Conservation (phyloP, 768 basidiomycete species). For the Leccinum subgranulosum region DNA sequence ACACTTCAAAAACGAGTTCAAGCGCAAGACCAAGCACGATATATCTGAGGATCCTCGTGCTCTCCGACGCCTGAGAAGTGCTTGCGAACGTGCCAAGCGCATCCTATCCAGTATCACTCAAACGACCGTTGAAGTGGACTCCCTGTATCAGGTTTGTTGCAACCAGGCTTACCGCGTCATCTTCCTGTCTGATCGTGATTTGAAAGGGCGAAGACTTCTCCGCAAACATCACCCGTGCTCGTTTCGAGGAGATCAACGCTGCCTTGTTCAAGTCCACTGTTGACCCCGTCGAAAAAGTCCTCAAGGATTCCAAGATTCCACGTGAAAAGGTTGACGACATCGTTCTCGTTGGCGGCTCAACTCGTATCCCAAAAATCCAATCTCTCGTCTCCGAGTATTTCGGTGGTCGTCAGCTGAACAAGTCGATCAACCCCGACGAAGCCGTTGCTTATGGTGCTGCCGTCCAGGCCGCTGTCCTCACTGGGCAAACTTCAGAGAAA, state of each 20-base stretch:
- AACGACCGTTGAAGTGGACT: conserved; percentile 99
- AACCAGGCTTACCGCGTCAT: background rate
- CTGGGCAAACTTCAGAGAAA: conserved; percentile 98
- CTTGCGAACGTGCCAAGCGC: conserved; percentile 99
- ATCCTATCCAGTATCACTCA: conserved; percentile 97
- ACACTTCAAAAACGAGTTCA: conserved; percentile 99
- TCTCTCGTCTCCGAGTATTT: conserved; percentile 98
- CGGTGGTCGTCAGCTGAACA: conserved; percentile 96
- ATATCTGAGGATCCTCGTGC: conserved; percentile 97
- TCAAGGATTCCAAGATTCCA: conserved; percentile 98
- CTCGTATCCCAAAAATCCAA: conserved; percentile 99
- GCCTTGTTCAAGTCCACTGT: conserved; percentile 93
- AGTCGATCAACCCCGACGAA: conserved; percentile 99
- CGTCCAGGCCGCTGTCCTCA: conserved; percentile 98
- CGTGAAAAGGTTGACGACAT: conserved; percentile 98
- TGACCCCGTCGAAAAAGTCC: conserved; percentile 97
- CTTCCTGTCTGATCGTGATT: conserved; percentile 8
- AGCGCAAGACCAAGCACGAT: conserved; percentile 94
- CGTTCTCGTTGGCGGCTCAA: conserved; percentile 99
- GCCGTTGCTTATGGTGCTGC: conserved; percentile 99
- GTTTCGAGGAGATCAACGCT: conserved; percentile 99
- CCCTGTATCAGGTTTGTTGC: conserved; percentile 78
- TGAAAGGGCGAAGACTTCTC: conserved; percentile 93
- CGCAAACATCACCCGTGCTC: conserved; percentile 97
- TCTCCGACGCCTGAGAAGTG: conserved; percentile 90